Evolutionary conservation across 2,329 filamentous ascomycete species (phyloP).

Genomic region (Elsinoe fawcettii): DNA sequence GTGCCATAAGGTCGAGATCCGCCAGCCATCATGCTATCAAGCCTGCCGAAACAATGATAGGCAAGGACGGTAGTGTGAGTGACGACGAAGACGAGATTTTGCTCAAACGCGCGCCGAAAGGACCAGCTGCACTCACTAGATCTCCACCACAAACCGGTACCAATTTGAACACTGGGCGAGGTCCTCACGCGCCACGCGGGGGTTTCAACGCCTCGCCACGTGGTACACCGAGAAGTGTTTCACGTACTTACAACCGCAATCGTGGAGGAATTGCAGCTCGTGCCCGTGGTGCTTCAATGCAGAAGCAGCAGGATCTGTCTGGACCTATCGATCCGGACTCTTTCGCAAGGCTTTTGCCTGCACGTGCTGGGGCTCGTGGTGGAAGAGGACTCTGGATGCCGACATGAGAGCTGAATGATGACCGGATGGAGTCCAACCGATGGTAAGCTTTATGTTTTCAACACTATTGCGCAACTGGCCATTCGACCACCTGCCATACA

Average conservation of each 20-base stretch:
- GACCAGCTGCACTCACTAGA: conserved; percentile 27
- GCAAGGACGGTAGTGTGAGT: conserved; percentile 14
- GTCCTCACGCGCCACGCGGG: background rate
- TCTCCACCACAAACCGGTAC: conserved; percentile 6
- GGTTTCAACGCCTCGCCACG: background rate
- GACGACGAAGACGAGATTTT: conserved; percentile 21
- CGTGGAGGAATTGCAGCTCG: conserved; percentile 21
- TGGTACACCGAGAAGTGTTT: background rate
- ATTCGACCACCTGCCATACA: background rate
- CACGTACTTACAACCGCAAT: conserved; percentile 18
- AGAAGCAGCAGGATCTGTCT: conserved; percentile 17
- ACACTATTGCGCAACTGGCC: background rate
- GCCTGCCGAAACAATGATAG: background rate
- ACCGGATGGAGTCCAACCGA: background rate
- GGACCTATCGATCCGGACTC: conserved; percentile 33
- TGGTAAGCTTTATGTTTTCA: background rate
- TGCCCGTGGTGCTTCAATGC: conserved; percentile 21
- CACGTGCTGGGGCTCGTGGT: conserved; percentile 23
- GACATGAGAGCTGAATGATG: conserved; percentile 21
- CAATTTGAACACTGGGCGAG: background rate
- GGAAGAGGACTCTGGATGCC: conserved; percentile 31
- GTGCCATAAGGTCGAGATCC: background rate
- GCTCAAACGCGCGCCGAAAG: conserved; percentile 26
- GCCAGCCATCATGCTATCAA: background rate
- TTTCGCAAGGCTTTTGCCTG: conserved; percentile 29